Base-by-base conservation (phyloP, 192 early-diverging fungal species). In the Dissophora globulifera region DNA sequence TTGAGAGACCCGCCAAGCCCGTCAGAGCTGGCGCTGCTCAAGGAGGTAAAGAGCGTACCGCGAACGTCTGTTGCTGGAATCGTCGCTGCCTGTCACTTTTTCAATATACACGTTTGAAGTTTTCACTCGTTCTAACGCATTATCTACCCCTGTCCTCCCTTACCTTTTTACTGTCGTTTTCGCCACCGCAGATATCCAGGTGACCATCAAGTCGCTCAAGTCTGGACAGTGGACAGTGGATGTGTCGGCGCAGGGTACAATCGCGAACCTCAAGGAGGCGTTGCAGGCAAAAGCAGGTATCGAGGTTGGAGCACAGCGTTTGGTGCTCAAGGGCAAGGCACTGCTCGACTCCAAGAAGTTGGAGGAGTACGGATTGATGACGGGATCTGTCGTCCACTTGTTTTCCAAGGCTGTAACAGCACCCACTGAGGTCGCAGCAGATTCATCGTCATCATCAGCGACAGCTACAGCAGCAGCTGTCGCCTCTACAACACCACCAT, bases 241-340 rank as follows among this genome's bases (percentile, higher is more conserved):
- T 48, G 63, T 84, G 17, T 58, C 64, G n/a, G 49, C 75, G 20
- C 67, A 76, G 9, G 78, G 68, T n/a, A 79, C 83, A 11, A 63
- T 84, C 17, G 19, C 60, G 2, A 60, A 74, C 11, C 59, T 83
- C 30, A 83, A 83, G 58, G 58, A 74, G 41, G 71, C 67, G n/a
- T 46, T 82, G 40, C 62, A 69, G 31, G 35, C 27, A 0, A 63
- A 81, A 52, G 50, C 78, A 22, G 64, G 62, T 16, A 74, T 82
- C 48, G 50, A 62, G 9, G 55, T 56, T 9, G 47, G 29, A 6
- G 54, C 80, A 16, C 88, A 89, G 57, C 83, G 88, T 26, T 62
- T 89, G 23, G 79, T 89, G 48, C 65, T 89, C 26, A 87, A 84
- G 47, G 88, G 88, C 22, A 89, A 89, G 55, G 81, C 82, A 3